phyloP scores from a whole-genome alignment of 1,284 basidiomycete genomes.

The Leccinum angustisporum region DNA sequence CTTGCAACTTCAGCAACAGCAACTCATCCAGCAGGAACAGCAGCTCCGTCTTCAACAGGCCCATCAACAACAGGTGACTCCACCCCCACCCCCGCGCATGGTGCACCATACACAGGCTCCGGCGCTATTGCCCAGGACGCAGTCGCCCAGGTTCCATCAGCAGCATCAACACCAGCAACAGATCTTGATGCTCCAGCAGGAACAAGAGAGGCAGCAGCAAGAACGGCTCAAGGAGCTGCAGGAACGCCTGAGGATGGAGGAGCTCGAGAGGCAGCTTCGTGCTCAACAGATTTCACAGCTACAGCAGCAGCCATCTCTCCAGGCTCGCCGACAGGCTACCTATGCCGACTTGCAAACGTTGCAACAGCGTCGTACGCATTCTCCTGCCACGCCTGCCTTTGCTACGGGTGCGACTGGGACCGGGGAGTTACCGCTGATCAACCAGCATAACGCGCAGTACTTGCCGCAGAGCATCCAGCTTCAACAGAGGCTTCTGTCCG shows the following conservation, averaged over 20 bases:
- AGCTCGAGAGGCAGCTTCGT: slow-evolving; percentile 59
- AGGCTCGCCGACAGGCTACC: slow-evolving; percentile 41
- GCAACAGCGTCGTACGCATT: slow-evolving; percentile 44
- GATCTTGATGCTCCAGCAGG: slow-evolving; percentile 58
- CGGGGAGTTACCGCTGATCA: slow-evolving; percentile 34
- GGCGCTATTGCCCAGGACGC: slow-evolving; percentile 61
- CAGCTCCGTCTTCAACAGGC: slow-evolving; percentile 40
- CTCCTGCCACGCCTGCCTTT: slow-evolving; percentile 46
- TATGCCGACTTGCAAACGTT: slow-evolving; percentile 31
- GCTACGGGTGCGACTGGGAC: slow-evolving; percentile 12
- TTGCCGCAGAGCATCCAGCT: slow-evolving; percentile 63
- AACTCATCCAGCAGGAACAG: slow-evolving; percentile 36
- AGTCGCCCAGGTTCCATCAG: slow-evolving; percentile 69
- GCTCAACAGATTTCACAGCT: slow-evolving; percentile 49
- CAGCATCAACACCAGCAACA: slow-evolving; percentile 68
- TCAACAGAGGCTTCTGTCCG: slow-evolving; percentile 69
- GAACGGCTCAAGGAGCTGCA: slow-evolving; percentile 49
- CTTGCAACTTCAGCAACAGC: slow-evolving; percentile 41
- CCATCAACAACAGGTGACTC: slow-evolving; percentile 51
- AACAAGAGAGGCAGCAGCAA: slow-evolving; percentile 53
- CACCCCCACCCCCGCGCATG: slow-evolving; percentile 69
- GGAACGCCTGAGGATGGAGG: slow-evolving; percentile 60
- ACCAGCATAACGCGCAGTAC: slow-evolving; percentile 49
- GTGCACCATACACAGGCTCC: slow-evolving; percentile 34
- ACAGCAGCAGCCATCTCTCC: slow-evolving; percentile 44